These are phyloP conservation scores for Verticillium isaacii DNA, from an alignment of 2,329 filamentous ascomycete species.

Conservation along the genomic window DNA sequence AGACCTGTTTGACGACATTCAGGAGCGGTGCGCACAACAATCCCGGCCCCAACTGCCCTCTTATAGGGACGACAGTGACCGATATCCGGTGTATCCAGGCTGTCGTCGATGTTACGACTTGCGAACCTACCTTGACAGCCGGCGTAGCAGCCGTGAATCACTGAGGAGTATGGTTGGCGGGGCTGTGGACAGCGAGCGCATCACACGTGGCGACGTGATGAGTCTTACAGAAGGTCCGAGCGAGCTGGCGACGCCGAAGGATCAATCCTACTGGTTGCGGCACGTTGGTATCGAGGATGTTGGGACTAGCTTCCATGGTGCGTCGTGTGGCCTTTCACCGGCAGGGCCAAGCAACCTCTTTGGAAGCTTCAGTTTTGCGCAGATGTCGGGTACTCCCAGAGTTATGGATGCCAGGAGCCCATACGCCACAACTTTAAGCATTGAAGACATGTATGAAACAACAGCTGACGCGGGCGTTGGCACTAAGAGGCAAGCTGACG, in stretches of 20 bases:
- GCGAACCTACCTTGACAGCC: conserved; percentile 32
- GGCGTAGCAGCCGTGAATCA: conserved; percentile 35
- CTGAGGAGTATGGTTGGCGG: conserved; percentile 36
- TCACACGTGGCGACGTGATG: conserved; percentile 15
- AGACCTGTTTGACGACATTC: conserved; percentile 40
- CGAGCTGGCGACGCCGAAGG: conserved; percentile 36
- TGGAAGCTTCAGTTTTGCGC: conserved; percentile 12
- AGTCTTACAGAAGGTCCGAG: conserved; percentile 32
- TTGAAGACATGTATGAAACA: conserved; percentile 27
- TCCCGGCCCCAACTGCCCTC: conserved; percentile 34
- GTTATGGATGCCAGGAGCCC: conserved; percentile 30
- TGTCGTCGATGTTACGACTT: conserved; percentile 37
- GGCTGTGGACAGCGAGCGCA: conserved; percentile 28
- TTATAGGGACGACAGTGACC: conserved; percentile 32
- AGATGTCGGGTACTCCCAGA: conserved; percentile 22
- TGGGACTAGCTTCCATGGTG: conserved; percentile 24
- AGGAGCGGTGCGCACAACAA: conserved; percentile 36
- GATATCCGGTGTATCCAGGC: conserved; percentile 32
- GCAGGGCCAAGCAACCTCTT: conserved; percentile 16
- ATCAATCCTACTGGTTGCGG: conserved; percentile 23
- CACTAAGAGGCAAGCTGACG: conserved; percentile 2
- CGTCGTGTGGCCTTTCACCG: conserved; percentile 18
- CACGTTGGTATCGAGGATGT: conserved; percentile 28
- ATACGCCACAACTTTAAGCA: conserved; percentile 29
- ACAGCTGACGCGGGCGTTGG: neutral